Evolutionary conservation across 163 green algal genomes (phyloP).

Genomic region (Chloromonas sp.): DNA sequence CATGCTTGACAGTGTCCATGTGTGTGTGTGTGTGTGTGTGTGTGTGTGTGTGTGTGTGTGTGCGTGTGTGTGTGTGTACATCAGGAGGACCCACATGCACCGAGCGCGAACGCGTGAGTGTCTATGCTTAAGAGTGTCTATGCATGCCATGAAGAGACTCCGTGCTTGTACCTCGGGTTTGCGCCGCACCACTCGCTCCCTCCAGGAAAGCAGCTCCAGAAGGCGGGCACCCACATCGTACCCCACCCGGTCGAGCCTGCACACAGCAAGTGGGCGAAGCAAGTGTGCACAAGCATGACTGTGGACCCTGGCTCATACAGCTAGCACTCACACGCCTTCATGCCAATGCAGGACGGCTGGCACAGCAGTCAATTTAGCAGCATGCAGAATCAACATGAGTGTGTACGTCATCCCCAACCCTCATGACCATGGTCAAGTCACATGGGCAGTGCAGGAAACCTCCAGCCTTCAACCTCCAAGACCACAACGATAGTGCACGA

Average conservation of each 20-base stretch:
- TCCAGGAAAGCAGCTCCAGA: conserved; percentile 78
- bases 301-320: neutral
- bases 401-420: too few species aligned
- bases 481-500: too few species aligned
- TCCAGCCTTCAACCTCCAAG: too few species aligned
- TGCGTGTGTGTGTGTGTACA: too few species aligned
- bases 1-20: too few species aligned
- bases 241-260: conserved; percentile 79
- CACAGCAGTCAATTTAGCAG: too few species aligned
- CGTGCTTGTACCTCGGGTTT: conserved; percentile 20
- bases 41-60: too few species aligned
- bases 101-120: too few species aligned
- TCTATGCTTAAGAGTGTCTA: neutral
- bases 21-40: too few species aligned
- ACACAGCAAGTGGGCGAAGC: neutral
- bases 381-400: too few species aligned
- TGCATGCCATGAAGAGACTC: neutral
- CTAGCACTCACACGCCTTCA: neutral
- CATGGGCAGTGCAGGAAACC: too few species aligned
- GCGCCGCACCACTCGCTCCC: conserved; percentile 49
- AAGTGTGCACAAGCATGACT: neutral
- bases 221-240: conserved; percentile 77
- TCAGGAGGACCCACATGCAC: neutral
- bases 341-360: neutral
- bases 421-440: too few species aligned